Base-by-base conservation (phyloP, 345 rosid genomes). In the Eucalyptus caleyi region DNA sequence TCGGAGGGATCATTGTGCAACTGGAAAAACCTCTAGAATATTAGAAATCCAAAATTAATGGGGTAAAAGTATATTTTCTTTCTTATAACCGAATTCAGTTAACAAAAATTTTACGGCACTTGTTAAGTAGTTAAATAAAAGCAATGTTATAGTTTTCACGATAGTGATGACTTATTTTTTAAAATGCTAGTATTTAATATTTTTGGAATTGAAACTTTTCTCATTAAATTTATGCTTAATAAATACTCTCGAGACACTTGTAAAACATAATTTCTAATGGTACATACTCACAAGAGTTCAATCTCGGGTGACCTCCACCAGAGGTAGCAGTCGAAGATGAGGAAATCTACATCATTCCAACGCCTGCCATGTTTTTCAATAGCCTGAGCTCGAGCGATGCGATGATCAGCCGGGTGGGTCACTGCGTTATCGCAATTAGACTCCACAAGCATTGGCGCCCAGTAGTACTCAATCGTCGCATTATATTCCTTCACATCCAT, bases 401-500 rank as follows among this genome's bases (percentile, higher is more conserved):
- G 92, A 24, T 97, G 95, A 30, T 96, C 93, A 21, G 95, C 88
- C 40, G 94, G 91, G 89, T 95, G 99, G 91, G 91, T 92, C 16
- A 92, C 92, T 3, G 98, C 97, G 56, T 97, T 95, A 62, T 97
- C 99, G 2, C 98, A 95, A 93, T 97, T 97, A 12, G 99, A 97
- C 93, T 97, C 98, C 42, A 97, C 98, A 54, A 97, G 90, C 91
- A 97, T 93, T 32, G 99, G 99, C 6, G 98, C 96, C 99, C 99
- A 97, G 72, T 95, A 97, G 90, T 95, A 97, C 89, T 97, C 98
- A n/a, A 97, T 93, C 8, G 97, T 93, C 6, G 97, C 97, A 90
- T 97, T 97, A 86, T 97, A 96, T 89, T 96, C 98, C 99, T 97
- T 9, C 59, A 86, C 21, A n/a, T 86, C 6, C 30, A 18, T n/a